Base-by-base conservation (phyloP, 176 grass and related monocot species). In the Otatea glauca region DNA sequence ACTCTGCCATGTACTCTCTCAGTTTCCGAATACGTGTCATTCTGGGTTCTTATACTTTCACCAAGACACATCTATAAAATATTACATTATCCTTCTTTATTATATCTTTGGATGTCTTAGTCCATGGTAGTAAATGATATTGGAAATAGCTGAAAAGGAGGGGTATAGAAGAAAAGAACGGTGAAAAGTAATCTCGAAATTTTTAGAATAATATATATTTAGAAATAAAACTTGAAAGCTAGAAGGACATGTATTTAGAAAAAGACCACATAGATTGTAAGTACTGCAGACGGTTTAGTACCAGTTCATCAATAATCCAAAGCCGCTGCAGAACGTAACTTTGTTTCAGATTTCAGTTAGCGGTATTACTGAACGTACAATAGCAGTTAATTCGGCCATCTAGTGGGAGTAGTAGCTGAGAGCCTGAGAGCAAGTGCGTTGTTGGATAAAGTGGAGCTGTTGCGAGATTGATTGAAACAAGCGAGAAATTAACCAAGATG, bases 401-500 rank as follows among this genome's bases (percentile, higher is more conserved):
- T 16, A 17, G 43, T 2, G 7, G n/a, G n/a, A 72, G 43, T 16
- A 39, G 59, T 25, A 27, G 65, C 34, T 75, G 17, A 54, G 27
- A 55, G 12, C 49, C n/a, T n/a, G n/a, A n/a, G n/a, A n/a, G n/a
- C n/a, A 55, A 9, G 50, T 13, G 25, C 17, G 50, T 24, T 37
- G 72, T 6, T 37, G 49, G 72, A 21, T 55, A 6, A 34, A n/a
- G 72, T 75, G 49, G 47, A 75, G 72, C 72, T 32, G 72, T 54
- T 74, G 16, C 16, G 27, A 21, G 55, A 55, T 37, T n/a, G n/a
- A n/a, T n/a, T n/a, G 39, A 78, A 24, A 60, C 21, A 23, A 18
- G 51, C 8, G 53, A 55, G 18, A 7, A 41, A 0, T 7, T 41
- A 55, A 55, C 53, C 53, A 6, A 55, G 53, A 2, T 21, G 9